A percentile compares a stretch with the other conserved stretches of the same genome.
Conservation (phyloP, 2,329 filamentous ascomycete species). For the Ceratocystis destructans region DNA sequence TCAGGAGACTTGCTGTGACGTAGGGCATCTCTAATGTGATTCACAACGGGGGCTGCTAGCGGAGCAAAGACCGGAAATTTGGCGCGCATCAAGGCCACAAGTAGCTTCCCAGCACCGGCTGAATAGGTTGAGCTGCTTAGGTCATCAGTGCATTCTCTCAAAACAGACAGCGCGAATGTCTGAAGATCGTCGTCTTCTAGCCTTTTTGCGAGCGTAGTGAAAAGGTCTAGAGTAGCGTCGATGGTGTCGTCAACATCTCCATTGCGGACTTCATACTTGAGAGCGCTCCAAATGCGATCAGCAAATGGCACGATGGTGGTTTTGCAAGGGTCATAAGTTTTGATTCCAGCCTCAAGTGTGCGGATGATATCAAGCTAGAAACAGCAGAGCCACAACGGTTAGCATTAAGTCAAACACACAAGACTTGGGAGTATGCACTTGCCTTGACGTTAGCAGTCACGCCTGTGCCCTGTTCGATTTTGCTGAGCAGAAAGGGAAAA, state of each 20-base stretch:
- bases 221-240: conserved; percentile 41
- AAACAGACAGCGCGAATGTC: conserved; percentile 36
- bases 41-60: conserved; percentile 33
- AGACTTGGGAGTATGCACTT: conserved; percentile 12
- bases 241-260: conserved; percentile 45
- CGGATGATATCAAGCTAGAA: conserved; percentile 39
- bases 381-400: conserved; percentile 18
- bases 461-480: conserved; percentile 45
- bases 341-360: conserved; percentile 41
- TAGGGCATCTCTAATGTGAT: conserved; percentile 38
- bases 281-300: conserved; percentile 42
- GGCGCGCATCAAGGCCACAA: conserved; percentile 38
- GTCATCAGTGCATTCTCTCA: conserved; percentile 41
- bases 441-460: conserved; percentile 46
- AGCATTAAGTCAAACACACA: background rate
- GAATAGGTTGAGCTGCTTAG: conserved; percentile 40
- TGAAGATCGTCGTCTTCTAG: conserved; percentile 33
- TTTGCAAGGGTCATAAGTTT: conserved; percentile 34
- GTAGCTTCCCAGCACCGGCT: conserved; percentile 37
- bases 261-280: conserved; percentile 50
- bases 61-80: conserved; percentile 36
- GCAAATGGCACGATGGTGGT: conserved; percentile 36
- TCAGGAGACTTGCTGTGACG: conserved; percentile 36
- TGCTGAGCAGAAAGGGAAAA: conserved; percentile 42
- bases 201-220: conserved; percentile 35